Evolutionary conservation across 2,329 filamentous ascomycete genomes (phyloP), one percentile per base, ranked within the genome.

Genomic region (Lachnellula subtilissima): DNA sequence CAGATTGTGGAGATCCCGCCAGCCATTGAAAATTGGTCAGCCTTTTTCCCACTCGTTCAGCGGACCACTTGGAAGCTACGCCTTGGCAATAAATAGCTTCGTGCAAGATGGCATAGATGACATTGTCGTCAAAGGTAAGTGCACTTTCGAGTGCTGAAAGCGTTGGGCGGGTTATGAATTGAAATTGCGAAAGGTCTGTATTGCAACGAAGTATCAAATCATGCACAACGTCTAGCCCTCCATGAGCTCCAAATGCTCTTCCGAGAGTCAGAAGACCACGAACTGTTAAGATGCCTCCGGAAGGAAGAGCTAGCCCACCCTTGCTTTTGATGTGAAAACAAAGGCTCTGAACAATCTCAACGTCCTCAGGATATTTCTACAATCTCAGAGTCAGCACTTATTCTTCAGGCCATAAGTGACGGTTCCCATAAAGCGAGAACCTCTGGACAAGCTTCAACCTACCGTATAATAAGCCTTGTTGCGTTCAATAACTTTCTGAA

Each of bases 31-130:
- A 86, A 32, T 74, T 63, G 2, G 72, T 66, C 5, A 79, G 67
- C 12, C 67, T 59, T 61, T 78, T 71, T 61, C 87, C 78, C 52
- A 91, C 74, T 2, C 85, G 78, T 40, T 86, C 76, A 2, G 89
- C 88, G 5, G 90, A 85, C 91, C 91, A 96, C 55, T 83, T 81
- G 2, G 89, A 86, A 8, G 83, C 77, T 36, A 79, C 70, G 7
- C 78, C 76, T 71, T 88, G 83, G 70, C 88, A 93, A 76, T 97
- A 97, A 64, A 92, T 87, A 7, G 89, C 79, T 72, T 97, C 93
- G 69, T 97, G 93, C 2, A 97, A 75, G 40, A 97, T 77, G 23
- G 89, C 87, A 69, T 97, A 97, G 58, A 97, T 83, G 54, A 93
- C 84, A 63, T 85, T 84, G 42, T 83, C 81, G 67, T 97, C 91